These are phyloP conservation scores for Berkeleyomyces rouxiae DNA, from an alignment of 2,329 filamentous ascomycete species.

Conservation along the genomic window DNA sequence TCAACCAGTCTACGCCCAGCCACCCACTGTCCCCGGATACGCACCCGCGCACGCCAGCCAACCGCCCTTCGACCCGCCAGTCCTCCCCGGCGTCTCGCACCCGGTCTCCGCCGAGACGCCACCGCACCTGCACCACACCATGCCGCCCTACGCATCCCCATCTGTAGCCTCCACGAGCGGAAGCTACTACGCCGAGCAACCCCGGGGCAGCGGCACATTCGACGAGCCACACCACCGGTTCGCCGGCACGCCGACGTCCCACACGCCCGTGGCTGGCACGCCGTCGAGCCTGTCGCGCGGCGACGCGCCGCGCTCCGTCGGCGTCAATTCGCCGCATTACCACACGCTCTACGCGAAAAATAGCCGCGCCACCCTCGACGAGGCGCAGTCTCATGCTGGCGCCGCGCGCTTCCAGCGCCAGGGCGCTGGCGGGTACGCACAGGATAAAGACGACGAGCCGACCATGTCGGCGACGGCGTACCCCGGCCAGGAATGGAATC, in stretches of 20 bases:
- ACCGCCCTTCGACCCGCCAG: neutral
- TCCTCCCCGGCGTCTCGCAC: neutral
- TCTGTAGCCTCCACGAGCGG: neutral
- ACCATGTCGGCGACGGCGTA: constrained; percentile 10
- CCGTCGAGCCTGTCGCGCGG: neutral
- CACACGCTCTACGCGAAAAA: neutral
- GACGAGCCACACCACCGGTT: neutral
- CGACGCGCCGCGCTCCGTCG: too few relatives aligned
- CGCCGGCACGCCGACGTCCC: neutral
- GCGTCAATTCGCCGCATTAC: too few relatives aligned
- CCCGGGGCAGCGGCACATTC: neutral
- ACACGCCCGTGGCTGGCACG: neutral
- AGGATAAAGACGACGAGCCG: neutral
- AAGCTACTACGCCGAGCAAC: neutral
- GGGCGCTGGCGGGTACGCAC: neutral
- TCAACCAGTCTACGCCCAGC: neutral
- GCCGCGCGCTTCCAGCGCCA: neutral
- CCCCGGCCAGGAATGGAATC: constrained; percentile 8
- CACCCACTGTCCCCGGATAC: neutral
- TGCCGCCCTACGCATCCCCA: neutral
- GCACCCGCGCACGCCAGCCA: neutral
- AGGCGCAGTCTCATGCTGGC: neutral
- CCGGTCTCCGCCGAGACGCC: neutral
- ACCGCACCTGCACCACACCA: neutral
- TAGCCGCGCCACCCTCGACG: neutral